These are phyloP conservation scores for Suillus bovinus DNA, from an alignment of 768 basidiomycete species.

Conservation along the genomic window DNA sequence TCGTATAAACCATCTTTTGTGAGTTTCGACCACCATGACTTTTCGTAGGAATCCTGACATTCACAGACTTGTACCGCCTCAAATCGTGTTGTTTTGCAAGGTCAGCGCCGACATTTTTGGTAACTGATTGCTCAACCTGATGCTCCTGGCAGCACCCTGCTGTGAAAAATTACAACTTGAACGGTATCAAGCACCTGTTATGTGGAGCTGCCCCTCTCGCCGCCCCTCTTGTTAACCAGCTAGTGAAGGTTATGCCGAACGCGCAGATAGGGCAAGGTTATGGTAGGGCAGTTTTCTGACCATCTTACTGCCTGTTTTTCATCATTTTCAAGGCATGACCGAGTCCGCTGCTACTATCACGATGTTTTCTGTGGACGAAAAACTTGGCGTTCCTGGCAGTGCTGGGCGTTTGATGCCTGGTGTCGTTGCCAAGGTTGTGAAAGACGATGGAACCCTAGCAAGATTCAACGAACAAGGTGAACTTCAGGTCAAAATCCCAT, in stretches of 20 bases:
- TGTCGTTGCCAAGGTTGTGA: conserved; percentile 52
- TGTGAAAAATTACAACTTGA: conserved; percentile 49
- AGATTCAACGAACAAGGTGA: conserved; percentile 61
- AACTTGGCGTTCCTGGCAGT: conserved; percentile 55
- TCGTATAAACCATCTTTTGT: conserved; percentile 59
- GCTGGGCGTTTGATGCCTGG: conserved; percentile 54
- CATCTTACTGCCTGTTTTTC: background rate
- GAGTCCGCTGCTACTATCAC: conserved; percentile 56
- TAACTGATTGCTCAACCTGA: conserved; percentile 8
- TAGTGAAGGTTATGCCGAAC: conserved; percentile 53
- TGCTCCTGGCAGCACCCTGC: conserved; percentile 46
- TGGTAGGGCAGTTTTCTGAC: conserved; percentile 34
- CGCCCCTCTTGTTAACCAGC: conserved; percentile 48
- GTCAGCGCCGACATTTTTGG: conserved; percentile 30
- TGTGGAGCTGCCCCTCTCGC: conserved; percentile 68
- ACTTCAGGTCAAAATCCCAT: conserved; percentile 46
- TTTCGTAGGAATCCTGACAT: background rate
- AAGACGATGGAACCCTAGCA: conserved; percentile 55
- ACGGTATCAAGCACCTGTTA: conserved; percentile 50
- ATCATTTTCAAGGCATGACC: conserved; percentile 53
- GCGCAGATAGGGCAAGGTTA: conserved; percentile 67
- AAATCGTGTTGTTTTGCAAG: conserved; percentile 68
- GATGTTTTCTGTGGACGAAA: conserved; percentile 48
- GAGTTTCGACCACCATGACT: conserved; percentile 18
- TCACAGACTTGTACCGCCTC: conserved; percentile 62